Base-by-base conservation (phyloP, 2,329 filamentous ascomycete species). In the Hypoxylon sp. region DNA sequence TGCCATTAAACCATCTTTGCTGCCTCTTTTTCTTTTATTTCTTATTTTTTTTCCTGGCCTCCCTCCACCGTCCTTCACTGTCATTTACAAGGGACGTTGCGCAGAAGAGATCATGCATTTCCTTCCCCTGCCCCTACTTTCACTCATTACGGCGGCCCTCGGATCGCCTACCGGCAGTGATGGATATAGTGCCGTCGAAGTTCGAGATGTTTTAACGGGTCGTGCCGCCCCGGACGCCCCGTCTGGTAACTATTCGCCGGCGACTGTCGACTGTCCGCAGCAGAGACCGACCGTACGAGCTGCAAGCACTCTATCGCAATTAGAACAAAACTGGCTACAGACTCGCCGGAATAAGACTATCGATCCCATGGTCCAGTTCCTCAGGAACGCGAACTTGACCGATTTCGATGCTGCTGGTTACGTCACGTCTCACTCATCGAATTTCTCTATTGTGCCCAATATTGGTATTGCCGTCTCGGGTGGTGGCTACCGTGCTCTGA, bases 301-400 rank as follows among this genome's bases (percentile, higher is more conserved):
- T 36, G 92, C 91, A 49, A 79, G 80, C 25, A 75, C 76, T 0
- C 80, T 97, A 9, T 95, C 93, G 2, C 73, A 83, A 14, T 83
- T 90, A 61, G 95, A 98, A 81, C 85, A 83, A 41, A 81, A 86
- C 76, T 98, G 94, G 93, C 84, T 97, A 13, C 76, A 87, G 55
- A 84, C 84, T 66, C 88, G 95, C 63, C 87, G 93, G 69, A 87
- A 88, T 67, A 90, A 90, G 70, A 97, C 93, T 0, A 81, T 94
- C 17, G 80, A 88, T 9, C 89, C 93, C n/a, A 90, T 98, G 86
- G 87, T 85, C 60, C 85, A 91, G 17, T 89, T 97, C 71, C 84
- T 98, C 56, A 82, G 82, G 17, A 87, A 91, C 63, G 84, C 93
- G 75, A 89, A 89, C 73, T 94, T 98, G 68, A 81, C 86, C n/a